Percentiles rank a stretch among this genome's conserved stretches.
Evolutionary conservation across 768 basidiomycete species (phyloP).

Genomic region (Coprinopsis marcescibilis): DNA sequence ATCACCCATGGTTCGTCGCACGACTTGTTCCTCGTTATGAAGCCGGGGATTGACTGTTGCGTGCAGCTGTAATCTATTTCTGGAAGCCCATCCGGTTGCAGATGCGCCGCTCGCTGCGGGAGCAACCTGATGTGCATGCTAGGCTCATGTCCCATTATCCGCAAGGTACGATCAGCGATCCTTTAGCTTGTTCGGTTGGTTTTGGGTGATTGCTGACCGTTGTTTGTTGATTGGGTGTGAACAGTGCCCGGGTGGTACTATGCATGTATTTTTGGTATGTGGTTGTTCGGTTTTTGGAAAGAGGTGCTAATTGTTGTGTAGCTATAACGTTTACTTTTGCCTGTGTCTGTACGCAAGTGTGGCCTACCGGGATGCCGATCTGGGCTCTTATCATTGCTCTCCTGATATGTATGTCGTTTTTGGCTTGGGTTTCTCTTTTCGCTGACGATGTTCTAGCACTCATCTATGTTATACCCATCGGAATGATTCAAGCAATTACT

Average conservation of each 20-base stretch:
- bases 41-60: background rate
- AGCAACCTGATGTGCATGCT: conserved; percentile 56
- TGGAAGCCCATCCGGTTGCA: conserved; percentile 52
- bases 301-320: conserved; percentile 10
- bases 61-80: conserved; percentile 49
- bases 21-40: background rate
- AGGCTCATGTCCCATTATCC: conserved; percentile 54
- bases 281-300: background rate
- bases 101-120: conserved; percentile 43
- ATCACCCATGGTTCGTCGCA: conserved; percentile 34
- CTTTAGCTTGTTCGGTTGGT: background rate
- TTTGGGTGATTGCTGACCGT: background rate
- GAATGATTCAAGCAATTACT: conserved; percentile 76
- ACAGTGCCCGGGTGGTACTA: conserved; percentile 67
- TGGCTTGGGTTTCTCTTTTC: background rate
- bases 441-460: conserved; percentile 24
- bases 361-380: conserved; percentile 63
- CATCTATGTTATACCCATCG: conserved; percentile 67
- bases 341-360: conserved; percentile 53
- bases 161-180: conserved; percentile 33
- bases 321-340: conserved; percentile 56
- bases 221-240: background rate
- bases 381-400: conserved; percentile 59
- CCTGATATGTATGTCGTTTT: conserved; percentile 30
- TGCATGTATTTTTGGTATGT: conserved; percentile 39